Evolutionary conservation across 2,329 filamentous ascomycete genomes (phyloP).

Genomic region (Clathrospora elynae): DNA sequence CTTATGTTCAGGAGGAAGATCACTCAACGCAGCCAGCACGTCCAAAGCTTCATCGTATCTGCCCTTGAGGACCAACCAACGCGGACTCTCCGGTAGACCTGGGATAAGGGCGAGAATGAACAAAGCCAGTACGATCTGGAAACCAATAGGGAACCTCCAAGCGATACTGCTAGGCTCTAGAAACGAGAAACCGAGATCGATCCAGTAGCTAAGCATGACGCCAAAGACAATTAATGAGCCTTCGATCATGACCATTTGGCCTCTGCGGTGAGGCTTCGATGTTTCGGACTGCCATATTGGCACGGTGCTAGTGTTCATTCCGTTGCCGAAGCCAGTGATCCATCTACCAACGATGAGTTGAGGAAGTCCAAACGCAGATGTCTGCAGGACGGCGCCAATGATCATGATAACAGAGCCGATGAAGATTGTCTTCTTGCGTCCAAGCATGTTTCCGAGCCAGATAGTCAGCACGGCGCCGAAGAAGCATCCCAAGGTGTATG

Average conservation of each 20-base stretch:
- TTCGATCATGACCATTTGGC: slow-evolving; percentile 56
- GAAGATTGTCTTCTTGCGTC: slow-evolving; percentile 63
- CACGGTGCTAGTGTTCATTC: slow-evolving; percentile 43
- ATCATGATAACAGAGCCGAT: slow-evolving; percentile 65
- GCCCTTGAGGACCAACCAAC: slow-evolving; percentile 60
- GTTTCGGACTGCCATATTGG: slow-evolving; percentile 57
- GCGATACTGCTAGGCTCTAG: slow-evolving; percentile 50
- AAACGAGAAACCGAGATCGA: slow-evolving; percentile 56
- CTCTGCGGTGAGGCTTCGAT: slow-evolving; percentile 53
- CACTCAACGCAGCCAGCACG: slow-evolving; percentile 46
- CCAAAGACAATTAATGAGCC: slow-evolving; percentile 54
- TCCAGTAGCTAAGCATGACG: slow-evolving; percentile 51
- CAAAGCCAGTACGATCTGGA: slow-evolving; percentile 64
- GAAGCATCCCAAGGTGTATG: slow-evolving; percentile 53
- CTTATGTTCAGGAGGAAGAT: slow-evolving; percentile 47
- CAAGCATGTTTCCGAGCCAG: slow-evolving; percentile 63
- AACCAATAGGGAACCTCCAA: slow-evolving; percentile 58
- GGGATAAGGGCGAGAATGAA: slow-evolving; percentile 58
- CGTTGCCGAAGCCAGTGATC: slow-evolving; percentile 57
- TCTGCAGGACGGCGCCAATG: slow-evolving; percentile 64
- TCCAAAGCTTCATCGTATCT: slow-evolving; percentile 52
- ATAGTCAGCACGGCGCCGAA: slow-evolving; percentile 51
- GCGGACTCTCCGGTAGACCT: slow-evolving; percentile 49
- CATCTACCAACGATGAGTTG: slow-evolving; percentile 56
- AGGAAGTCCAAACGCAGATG: slow-evolving; percentile 54